Conservation (phyloP, 2,329 filamentous ascomycete genomes). For the Clonostachys byssicola region DNA sequence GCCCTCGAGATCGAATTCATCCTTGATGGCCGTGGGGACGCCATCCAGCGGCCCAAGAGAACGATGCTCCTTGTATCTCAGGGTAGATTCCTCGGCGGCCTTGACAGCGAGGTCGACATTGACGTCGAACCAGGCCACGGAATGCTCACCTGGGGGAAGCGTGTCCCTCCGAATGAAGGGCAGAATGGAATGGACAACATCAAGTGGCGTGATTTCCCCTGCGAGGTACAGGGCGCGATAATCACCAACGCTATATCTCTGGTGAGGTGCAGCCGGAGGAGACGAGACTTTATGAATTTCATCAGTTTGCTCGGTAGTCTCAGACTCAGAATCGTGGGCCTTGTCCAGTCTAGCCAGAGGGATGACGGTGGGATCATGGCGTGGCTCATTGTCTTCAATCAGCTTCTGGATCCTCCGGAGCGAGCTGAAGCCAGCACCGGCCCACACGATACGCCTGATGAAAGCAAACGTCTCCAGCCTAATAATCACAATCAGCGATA, state of each 20-base stretch:
- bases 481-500: background rate
- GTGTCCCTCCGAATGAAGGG: conserved; percentile 37
- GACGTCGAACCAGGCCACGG: conserved; percentile 37
- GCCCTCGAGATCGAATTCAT: conserved; percentile 72
- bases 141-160: conserved; percentile 28
- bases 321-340: background rate
- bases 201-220: conserved; percentile 37
- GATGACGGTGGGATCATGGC: conserved; percentile 40
- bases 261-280: conserved; percentile 7
- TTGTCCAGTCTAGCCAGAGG: conserved; percentile 16
- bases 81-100: conserved; percentile 37
- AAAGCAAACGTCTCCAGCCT: conserved; percentile 52
- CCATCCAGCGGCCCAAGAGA: conserved; percentile 65
- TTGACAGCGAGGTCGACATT: conserved; percentile 31
- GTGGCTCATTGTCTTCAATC: conserved; percentile 45
- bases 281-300: conserved; percentile 24
- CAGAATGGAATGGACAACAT: conserved; percentile 38
- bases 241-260: conserved; percentile 32
- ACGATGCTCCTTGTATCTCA: conserved; percentile 45
- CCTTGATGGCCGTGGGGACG: conserved; percentile 70
- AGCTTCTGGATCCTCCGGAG: conserved; percentile 47
- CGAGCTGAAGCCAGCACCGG: conserved; percentile 57
- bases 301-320: background rate
- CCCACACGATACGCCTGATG: conserved; percentile 54
- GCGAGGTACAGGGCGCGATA: conserved; percentile 39